Evolutionary conservation across 176 grass and related monocot species (phyloP), one percentile per base, ranked within the genome.

Genomic region (Cenchrus americanus): DNA sequence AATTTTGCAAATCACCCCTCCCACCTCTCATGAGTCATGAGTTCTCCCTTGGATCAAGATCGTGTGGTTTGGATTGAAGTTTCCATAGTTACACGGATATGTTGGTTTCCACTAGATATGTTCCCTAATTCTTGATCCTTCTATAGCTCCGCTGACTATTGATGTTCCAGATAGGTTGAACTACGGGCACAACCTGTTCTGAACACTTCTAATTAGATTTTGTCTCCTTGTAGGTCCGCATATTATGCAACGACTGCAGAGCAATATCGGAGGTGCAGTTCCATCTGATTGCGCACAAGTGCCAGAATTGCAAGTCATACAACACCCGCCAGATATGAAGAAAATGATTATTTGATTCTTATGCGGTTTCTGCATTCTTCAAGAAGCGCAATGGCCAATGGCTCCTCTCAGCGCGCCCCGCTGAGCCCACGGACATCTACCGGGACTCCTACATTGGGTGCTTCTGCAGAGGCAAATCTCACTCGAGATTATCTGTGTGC

Each of bases 221-320:
- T 58, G 2, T 83, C 27, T 14, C 47, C 63, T 22, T 90, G 72
- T 58, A 99, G 91, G 89, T 96, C 26, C 85, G 81, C 41, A 99
- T 99, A 79, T 84, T 94, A 22, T 99, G 97, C 89, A 99, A 99
- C 9, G 93, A 99, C 48, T 96, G 93, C 6, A 89, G 89, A 43
- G 58, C 46, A 27, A 87, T 42, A 60, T 94, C 96, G 22, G 80
- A 92, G 14, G 89, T 96, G 67, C 91, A 89, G 32, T 96, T 94
- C 52, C 93, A 96, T 83, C 76, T 99, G 53, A 77, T 99, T 42
- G 93, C 93, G 0, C 89, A 96, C 66, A 99, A 99, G 87, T 99
- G 96, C 91, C 78, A 66, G n/a, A 89, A 37, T 71, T 99, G 93
- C 87, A 96, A 92, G 50, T 99, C 96, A 12, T 99, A 96, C 76